A percentile compares a stretch with the other conserved stretches of the same genome.
Conservation (phyloP, 805 yeast genomes). For the Wickerhamiella australiensis region DNA sequence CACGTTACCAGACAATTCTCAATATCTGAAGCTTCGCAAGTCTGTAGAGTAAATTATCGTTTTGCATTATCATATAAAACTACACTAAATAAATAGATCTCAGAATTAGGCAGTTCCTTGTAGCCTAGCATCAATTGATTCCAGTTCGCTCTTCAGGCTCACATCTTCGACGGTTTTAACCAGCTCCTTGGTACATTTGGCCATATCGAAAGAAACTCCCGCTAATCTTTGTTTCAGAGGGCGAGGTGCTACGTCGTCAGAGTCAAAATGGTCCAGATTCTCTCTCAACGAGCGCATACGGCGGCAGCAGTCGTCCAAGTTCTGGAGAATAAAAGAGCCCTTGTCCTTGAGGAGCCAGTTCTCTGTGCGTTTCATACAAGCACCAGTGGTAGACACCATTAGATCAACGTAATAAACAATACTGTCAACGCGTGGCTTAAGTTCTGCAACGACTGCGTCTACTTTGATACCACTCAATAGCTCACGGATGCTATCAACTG, state of each 20-base stretch:
- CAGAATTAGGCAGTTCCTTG: neutral
- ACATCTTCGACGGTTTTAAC: constrained; percentile 96
- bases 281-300: constrained; percentile 67
- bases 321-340: constrained; percentile 82
- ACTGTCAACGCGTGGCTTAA: constrained; percentile 61
- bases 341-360: constrained; percentile 77
- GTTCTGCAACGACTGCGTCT: constrained; percentile 60
- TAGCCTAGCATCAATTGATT: constrained; percentile 45
- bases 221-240: constrained; percentile 80
- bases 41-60: constrained; percentile 4
- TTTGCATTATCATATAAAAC: constrained; percentile 3
- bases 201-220: constrained; percentile 91
- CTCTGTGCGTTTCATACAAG: constrained; percentile 78
- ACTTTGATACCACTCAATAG: constrained; percentile 39
- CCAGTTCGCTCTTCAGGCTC: constrained; percentile 74
- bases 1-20: constrained; percentile 1
- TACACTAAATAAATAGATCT: constrained; percentile 1
- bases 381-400: constrained; percentile 82
- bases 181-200: constrained; percentile 88
- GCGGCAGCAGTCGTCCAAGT: constrained; percentile 70
- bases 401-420: constrained; percentile 67
- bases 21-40: constrained; percentile 7
- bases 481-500: constrained; percentile 78
- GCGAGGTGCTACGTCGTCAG: constrained; percentile 49
- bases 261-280: constrained; percentile 27